Percentiles rank a stretch among this genome's conserved stretches.
Evolutionary conservation across 352 stramenopile genomes (phyloP).

Genomic region (Globisporangium yorkense): DNA sequence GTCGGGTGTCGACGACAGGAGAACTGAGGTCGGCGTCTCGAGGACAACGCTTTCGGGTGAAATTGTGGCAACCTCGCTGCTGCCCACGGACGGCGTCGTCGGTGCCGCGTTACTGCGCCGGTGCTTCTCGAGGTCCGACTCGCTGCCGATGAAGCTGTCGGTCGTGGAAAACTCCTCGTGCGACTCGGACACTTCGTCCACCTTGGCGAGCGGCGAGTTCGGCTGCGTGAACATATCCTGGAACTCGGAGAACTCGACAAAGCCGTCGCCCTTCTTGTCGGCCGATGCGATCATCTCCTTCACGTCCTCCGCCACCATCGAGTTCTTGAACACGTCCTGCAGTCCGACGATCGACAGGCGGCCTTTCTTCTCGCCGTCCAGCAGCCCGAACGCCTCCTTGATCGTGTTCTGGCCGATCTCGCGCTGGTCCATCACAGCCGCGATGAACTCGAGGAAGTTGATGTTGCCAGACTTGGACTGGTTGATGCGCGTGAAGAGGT

Average conservation of each 20-base stretch:
- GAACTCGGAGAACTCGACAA: constrained; percentile 91
- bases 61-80: background rate
- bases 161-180: constrained; percentile 19
- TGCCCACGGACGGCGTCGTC: constrained; percentile 1
- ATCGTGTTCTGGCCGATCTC: constrained; percentile 88
- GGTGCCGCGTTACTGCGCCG: background rate
- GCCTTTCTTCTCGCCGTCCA: constrained; percentile 88
- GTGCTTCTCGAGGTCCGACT: constrained; percentile 16
- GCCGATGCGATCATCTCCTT: constrained; percentile 89
- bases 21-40: too few relatives aligned
- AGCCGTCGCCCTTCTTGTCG: constrained; percentile 71
- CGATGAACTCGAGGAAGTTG: constrained; percentile 95
- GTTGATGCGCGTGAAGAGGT: constrained; percentile 75
- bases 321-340: constrained; percentile 84
- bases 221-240: constrained; percentile 54
- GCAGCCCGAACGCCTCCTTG: constrained; percentile 86
- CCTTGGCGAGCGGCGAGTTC: constrained; percentile 24
- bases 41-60: background rate
- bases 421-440: constrained; percentile 89
- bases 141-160: constrained; percentile 13
- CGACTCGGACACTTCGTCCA: constrained; percentile 23
- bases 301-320: constrained; percentile 82
- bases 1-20: too few relatives aligned
- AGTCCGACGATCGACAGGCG: constrained; percentile 89
- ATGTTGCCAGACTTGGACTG: constrained; percentile 83